A percentile compares a stretch with the other conserved stretches of the same genome.
Evolutionary conservation across 1,284 basidiomycete genomes (phyloP).

Genomic region (Gomphus sp.): DNA sequence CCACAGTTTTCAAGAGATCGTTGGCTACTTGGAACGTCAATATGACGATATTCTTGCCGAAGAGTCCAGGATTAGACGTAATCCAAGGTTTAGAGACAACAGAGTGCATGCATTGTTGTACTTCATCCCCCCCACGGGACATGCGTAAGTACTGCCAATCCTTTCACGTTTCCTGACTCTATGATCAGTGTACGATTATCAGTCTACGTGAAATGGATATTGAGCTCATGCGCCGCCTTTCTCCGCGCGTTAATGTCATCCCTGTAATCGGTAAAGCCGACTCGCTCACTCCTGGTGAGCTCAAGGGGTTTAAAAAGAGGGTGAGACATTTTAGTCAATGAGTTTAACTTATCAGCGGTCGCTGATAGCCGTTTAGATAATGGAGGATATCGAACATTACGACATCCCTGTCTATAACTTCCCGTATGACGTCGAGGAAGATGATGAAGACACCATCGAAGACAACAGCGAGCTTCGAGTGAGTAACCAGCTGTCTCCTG

Average conservation of each 20-base stretch:
- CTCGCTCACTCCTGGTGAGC: constrained; percentile 84
- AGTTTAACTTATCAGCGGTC: constrained; percentile 1
- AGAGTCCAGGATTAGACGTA: constrained; percentile 99
- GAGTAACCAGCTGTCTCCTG: constrained; percentile 17
- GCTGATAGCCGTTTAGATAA: constrained; percentile 52
- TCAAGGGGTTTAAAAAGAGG: constrained; percentile 94
- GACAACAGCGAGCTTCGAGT: constrained; percentile 94
- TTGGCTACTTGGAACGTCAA: constrained; percentile 95
- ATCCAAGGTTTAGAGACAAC: constrained; percentile 98
- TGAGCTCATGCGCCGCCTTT: constrained; percentile 93
- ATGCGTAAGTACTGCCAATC: constrained; percentile 39
- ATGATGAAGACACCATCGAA: constrained; percentile 97
- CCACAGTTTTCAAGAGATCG: constrained; percentile 88
- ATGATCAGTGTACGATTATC: constrained; percentile 14
- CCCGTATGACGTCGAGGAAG: constrained; percentile 98
- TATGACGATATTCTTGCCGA: constrained; percentile 99
- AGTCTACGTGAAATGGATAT: constrained; percentile 98
- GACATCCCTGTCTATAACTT: constrained; percentile 99
- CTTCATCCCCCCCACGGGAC: constrained; percentile 94
- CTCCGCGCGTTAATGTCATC: constrained; percentile 97
- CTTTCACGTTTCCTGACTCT: constrained; percentile 3
- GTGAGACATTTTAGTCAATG: constrained; percentile 34
- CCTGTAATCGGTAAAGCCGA: constrained; percentile 98
- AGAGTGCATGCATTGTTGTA: constrained; percentile 93
- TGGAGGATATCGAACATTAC: constrained; percentile 99